Evolutionary conservation across 163 green algal genomes (phyloP).

Genomic region (Prototheca stagnorum): DNA sequence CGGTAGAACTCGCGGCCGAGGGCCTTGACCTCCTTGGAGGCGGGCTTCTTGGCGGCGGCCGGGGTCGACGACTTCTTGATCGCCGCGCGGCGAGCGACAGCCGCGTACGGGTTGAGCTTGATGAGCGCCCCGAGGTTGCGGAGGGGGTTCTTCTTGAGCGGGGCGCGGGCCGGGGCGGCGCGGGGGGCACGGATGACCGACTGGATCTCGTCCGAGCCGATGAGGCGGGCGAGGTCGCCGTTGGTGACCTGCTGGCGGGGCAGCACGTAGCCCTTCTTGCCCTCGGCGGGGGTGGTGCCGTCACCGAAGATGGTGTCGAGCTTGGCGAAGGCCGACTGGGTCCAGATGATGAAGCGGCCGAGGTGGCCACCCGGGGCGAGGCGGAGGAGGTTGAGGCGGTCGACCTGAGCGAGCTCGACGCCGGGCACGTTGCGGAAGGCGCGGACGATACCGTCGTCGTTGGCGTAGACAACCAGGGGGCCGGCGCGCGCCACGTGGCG

Average conservation of each 20-base stretch:
- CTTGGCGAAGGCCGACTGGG: conserved; percentile 80
- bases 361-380: conserved; percentile 93
- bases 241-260: conserved; percentile 80
- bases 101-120: conserved; percentile 84
- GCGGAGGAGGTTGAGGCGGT: conserved; percentile 89
- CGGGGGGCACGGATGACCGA: conserved; percentile 37
- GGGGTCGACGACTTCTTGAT: conserved; percentile 19
- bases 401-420: conserved; percentile 74
- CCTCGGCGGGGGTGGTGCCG: conserved; percentile 34
- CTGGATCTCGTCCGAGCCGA: conserved; percentile 98
- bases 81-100: conserved; percentile 10
- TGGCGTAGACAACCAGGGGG: conserved; percentile 83
- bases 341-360: conserved; percentile 97
- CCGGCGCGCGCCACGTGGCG: conserved; percentile 85
- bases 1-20: conserved; percentile 29
- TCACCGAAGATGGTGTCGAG: conserved; percentile 83
- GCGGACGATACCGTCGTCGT: conserved; percentile 67
- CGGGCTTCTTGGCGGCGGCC: conserved; percentile 6
- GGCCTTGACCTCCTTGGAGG: conserved; percentile 39
- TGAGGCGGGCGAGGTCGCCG: conserved; percentile 80
- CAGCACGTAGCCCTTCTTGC: conserved; percentile 82
- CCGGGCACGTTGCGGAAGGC: conserved; percentile 94
- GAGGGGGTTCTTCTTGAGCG: conserved; percentile 98
- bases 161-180: conserved; percentile 15
- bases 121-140: conserved; percentile 90